Conservation (phyloP, 768 basidiomycete genomes). For the Serendipita vermifera region DNA sequence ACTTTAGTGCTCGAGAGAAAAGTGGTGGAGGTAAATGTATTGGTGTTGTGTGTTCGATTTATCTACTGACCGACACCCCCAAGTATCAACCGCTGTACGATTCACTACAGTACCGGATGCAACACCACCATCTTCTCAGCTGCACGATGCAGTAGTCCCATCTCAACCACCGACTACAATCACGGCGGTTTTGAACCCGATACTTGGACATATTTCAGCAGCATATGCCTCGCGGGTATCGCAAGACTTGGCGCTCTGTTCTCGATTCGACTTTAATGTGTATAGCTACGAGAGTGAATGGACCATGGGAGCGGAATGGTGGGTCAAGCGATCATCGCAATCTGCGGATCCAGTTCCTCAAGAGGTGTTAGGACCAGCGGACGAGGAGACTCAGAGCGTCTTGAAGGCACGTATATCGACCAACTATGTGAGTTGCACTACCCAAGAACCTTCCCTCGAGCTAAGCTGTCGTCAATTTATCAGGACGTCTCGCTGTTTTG, state of each 20-base stretch:
- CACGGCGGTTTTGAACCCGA: slow-evolving; percentile 89
- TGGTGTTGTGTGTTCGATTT: not conserved
- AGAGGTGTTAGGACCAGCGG: not conserved
- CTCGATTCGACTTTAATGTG: slow-evolving; percentile 90
- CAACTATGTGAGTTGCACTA: slow-evolving; percentile 66
- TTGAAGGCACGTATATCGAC: slow-evolving; percentile 85
- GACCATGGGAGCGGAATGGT: slow-evolving; percentile 94
- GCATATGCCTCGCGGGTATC: slow-evolving; percentile 86
- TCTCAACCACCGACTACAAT: slow-evolving; percentile 87
- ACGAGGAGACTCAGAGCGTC: slow-evolving; percentile 53
- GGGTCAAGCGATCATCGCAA: slow-evolving; percentile 50
- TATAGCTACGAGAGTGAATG: slow-evolving; percentile 96
- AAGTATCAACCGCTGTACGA: slow-evolving; percentile 88
- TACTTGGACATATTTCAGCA: slow-evolving; percentile 85
- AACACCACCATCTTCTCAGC: slow-evolving; percentile 50
- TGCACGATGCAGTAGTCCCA: slow-evolving; percentile 28
- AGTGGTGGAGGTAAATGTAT: slow-evolving; percentile 70
- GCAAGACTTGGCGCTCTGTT: slow-evolving; percentile 70
- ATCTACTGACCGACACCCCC: not conserved
- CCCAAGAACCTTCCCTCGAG: too few relatives aligned
- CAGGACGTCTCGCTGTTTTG: slow-evolving; percentile 86
- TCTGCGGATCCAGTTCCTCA: slow-evolving; percentile 17
- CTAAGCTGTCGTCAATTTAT: not conserved
- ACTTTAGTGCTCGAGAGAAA: slow-evolving; percentile 83
- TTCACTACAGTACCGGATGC: slow-evolving; percentile 85